Evolutionary conservation across 139 green algal species (phyloP).

Genomic region (Limnomonas spitsbergensis): DNA sequence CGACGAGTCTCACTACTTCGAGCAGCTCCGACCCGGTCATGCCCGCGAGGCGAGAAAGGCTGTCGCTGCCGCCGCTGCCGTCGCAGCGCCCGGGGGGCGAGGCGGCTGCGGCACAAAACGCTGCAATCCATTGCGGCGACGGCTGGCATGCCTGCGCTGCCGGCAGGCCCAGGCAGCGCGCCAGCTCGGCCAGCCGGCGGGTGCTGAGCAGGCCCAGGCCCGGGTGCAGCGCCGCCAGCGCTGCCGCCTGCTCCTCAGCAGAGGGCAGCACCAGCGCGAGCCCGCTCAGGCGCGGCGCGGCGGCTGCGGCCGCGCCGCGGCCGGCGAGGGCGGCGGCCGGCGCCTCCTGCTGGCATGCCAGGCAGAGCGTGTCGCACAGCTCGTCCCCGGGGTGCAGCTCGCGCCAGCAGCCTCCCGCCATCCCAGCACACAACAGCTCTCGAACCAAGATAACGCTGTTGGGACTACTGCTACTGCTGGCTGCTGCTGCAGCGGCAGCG

Average conservation of each 20-base stretch:
- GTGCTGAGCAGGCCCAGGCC: not conserved
- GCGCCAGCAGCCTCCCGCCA: too few relatives aligned
- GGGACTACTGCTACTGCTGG: too few relatives aligned
- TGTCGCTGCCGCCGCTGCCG: not conserved
- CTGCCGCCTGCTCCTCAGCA: not conserved
- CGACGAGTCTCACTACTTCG: not conserved
- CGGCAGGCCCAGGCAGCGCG: not conserved
- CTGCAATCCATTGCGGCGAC: not conserved
- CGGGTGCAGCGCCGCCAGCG: not conserved
- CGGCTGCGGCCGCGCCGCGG: too few relatives aligned
- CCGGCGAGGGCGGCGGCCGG: too few relatives aligned
- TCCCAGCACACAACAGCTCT: too few relatives aligned
- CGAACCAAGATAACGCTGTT: too few relatives aligned
- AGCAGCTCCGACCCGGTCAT: not conserved
- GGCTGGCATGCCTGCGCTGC: not conserved
- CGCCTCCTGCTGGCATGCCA: too few relatives aligned
- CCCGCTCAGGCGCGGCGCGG: too few relatives aligned
- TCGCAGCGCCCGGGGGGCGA: not conserved
- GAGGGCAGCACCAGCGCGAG: not conserved
- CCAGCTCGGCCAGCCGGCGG: not conserved
- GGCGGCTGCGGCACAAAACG: not conserved
- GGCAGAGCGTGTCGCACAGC: too few relatives aligned
- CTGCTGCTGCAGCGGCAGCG: too few relatives aligned
- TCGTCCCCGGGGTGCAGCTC: too few relatives aligned
- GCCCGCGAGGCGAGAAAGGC: not conserved